A percentile compares a stretch with the other conserved stretches of the same genome.
Conservation (phyloP, 257 asterid species). For the Avicennia marina region DNA sequence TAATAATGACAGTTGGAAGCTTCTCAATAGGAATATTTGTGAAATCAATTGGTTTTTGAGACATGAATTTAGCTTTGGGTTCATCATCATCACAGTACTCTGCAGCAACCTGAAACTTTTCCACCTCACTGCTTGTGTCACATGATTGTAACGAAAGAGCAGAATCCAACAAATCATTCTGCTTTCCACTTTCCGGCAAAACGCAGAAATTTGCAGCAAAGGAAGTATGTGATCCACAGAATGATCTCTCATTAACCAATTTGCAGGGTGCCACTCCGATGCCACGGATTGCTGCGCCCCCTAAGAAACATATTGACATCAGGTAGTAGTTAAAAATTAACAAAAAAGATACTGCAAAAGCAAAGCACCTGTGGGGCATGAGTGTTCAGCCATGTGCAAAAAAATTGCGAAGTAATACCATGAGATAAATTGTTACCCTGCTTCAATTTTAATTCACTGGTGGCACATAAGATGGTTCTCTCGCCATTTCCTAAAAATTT, state of each 20-base stretch:
- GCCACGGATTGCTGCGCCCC: no score
- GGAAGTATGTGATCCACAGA: slow-evolving; percentile 11
- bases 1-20: slow-evolving; percentile 75
- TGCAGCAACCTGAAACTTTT: slow-evolving; percentile 28
- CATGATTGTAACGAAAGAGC: slow-evolving; percentile 20
- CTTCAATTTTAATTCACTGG: background rate
- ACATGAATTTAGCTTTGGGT: slow-evolving; percentile 26
- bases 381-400: background rate
- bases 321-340: no score
- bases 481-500: no score
- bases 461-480: slow-evolving; percentile 8
- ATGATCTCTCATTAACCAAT: slow-evolving; percentile 16
- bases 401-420: background rate
- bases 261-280: slow-evolving; percentile 7
- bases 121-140: slow-evolving; percentile 25
- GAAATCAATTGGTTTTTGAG: slow-evolving; percentile 58
- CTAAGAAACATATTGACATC: no score
- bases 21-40: slow-evolving; percentile 60
- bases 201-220: background rate
- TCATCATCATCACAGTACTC: slow-evolving; percentile 18
- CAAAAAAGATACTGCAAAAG: no score
- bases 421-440: slow-evolving; percentile 17
- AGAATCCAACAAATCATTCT: slow-evolving; percentile 24
- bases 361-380: no score
- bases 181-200: slow-evolving; percentile 23